These are phyloP conservation scores for Trichoderma virens DNA, from an alignment of 495 filamentous ascomycete genomes.

Conservation along the genomic window DNA sequence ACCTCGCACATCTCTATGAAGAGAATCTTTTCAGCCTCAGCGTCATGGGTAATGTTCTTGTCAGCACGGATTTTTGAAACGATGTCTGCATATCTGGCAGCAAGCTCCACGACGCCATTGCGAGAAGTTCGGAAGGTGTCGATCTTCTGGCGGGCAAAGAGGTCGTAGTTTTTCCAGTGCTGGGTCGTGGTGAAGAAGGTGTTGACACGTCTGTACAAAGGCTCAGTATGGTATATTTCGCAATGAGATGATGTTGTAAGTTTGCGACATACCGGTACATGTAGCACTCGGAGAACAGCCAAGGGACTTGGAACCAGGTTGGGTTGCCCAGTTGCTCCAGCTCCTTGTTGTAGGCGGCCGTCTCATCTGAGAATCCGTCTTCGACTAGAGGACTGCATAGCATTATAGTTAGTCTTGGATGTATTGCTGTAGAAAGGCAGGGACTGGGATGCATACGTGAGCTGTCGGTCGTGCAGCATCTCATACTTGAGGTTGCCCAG, in stretches of 20 bases:
- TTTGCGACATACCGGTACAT: constrained; percentile 59
- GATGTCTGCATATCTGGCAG: constrained; percentile 59
- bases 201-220: constrained; percentile 56
- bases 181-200: constrained; percentile 67
- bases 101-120: constrained; percentile 83
- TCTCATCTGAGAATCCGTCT: constrained; percentile 64
- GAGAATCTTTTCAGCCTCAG: constrained; percentile 64
- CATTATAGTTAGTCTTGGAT: constrained; percentile 10
- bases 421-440: not conserved
- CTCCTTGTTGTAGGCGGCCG: constrained; percentile 79
- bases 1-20: constrained; percentile 96
- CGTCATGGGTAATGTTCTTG: constrained; percentile 34
- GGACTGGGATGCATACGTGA: constrained; percentile 53
- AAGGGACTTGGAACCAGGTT: constrained; percentile 74
- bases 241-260: not conserved
- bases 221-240: not conserved
- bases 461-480: constrained; percentile 76
- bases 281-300: constrained; percentile 93
- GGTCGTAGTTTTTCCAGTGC: constrained; percentile 88
- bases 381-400: constrained; percentile 67
- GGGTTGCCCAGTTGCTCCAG: constrained; percentile 65
- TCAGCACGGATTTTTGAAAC: constrained; percentile 45
- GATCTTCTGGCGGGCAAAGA: constrained; percentile 87
- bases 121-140: constrained; percentile 89
- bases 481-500: constrained; percentile 89